Conservation (phyloP, 2,329 filamentous ascomycete genomes). For the Aureobasidium vineae region DNA sequence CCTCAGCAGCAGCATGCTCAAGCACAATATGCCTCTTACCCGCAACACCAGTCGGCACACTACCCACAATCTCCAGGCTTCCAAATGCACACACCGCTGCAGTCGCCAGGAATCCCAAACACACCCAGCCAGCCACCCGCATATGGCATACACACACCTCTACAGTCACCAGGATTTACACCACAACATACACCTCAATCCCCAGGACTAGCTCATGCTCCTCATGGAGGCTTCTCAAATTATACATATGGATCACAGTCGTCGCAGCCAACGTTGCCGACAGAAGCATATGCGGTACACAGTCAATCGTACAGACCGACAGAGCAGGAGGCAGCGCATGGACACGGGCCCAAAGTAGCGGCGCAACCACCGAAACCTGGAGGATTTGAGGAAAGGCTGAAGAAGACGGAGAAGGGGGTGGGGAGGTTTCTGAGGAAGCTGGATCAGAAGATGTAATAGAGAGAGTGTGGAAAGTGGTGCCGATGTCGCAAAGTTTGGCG, state of each 20-base stretch:
- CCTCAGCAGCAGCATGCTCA: slow-evolving; percentile 30
- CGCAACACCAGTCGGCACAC: slow-evolving; percentile 27
- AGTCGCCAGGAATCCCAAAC: slow-evolving; percentile 32
- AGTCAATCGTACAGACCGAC: slow-evolving; percentile 69
- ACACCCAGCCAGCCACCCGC: slow-evolving; percentile 39
- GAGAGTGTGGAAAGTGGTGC: no score
- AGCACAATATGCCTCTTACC: slow-evolving; percentile 39
- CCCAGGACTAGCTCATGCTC: slow-evolving; percentile 40
- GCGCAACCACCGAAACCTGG: slow-evolving; percentile 33
- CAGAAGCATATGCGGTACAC: slow-evolving; percentile 57
- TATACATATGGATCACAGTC: slow-evolving; percentile 49
- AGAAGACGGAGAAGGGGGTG: slow-evolving; percentile 66
- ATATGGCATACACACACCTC: slow-evolving; percentile 41
- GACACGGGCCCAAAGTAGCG: slow-evolving; percentile 24
- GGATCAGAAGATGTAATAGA: slow-evolving; percentile 49
- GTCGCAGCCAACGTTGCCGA: slow-evolving; percentile 32
- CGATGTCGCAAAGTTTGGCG: slow-evolving; percentile 19
- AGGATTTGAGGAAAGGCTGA: slow-evolving; percentile 62
- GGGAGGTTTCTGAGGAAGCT: slow-evolving; percentile 72
- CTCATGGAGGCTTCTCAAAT: slow-evolving; percentile 55
- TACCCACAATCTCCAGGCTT: slow-evolving; percentile 28
- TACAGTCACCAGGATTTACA: slow-evolving; percentile 35
- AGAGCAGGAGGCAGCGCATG: slow-evolving; percentile 54
- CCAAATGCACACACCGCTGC: slow-evolving; percentile 26
- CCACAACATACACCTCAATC: slow-evolving; percentile 36